phyloP scores from a whole-genome alignment of 2,329 filamentous ascomycete species.

The Penicillium brevicompactum region DNA sequence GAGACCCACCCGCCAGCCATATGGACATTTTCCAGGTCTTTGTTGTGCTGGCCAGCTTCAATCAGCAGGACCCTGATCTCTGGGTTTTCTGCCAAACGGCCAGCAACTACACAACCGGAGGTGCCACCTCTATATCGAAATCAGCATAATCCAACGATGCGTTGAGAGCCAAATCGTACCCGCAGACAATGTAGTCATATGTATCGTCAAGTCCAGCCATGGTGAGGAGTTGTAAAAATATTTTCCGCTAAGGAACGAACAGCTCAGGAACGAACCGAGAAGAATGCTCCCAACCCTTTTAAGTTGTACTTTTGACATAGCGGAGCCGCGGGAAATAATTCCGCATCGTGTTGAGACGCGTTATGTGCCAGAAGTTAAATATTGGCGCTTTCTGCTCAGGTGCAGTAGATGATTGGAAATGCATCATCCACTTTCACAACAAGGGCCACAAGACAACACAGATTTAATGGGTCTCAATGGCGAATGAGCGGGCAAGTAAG shows the following conservation, averaged over 20 bases:
- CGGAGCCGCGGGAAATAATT: neutral
- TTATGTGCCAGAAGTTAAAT: neutral
- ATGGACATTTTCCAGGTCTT: constrained; percentile 49
- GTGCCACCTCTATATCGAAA: constrained; percentile 45
- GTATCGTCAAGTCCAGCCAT: constrained; percentile 17
- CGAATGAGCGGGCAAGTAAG: neutral
- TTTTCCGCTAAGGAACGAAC: neutral
- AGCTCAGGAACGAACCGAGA: neutral
- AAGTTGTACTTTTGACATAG: neutral
- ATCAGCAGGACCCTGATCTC: constrained; percentile 47
- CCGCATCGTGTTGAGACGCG: neutral
- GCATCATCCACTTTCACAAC: neutral
- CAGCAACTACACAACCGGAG: constrained; percentile 52
- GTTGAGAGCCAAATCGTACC: constrained; percentile 17
- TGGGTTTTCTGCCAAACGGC: constrained; percentile 49
- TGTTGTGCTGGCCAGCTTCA: constrained; percentile 52
- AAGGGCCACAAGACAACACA: neutral
- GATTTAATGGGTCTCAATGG: neutral
- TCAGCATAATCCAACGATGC: neutral
- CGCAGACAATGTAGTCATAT: constrained; percentile 37
- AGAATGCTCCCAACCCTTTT: neutral
- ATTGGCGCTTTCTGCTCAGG: neutral
- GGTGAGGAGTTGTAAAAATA: neutral
- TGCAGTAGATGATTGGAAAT: neutral
- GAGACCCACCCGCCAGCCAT: constrained; percentile 44